phyloP scores from a whole-genome alignment of 176 grass and related monocot species.

The Metroxylon sagu region DNA sequence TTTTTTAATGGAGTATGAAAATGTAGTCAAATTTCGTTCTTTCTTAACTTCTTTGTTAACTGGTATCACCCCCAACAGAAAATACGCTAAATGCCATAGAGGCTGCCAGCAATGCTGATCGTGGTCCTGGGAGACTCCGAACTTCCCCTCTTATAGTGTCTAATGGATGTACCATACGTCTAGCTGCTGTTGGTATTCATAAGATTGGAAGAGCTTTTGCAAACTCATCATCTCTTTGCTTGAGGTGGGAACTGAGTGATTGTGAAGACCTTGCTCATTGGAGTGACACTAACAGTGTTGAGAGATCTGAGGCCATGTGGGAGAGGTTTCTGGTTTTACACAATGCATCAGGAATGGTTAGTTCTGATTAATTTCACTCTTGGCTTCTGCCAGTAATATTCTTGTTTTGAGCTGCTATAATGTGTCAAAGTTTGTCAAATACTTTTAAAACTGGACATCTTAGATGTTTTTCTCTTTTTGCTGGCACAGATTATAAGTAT shows the following conservation, averaged over 20 bases:
- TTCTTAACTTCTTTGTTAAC: conserved; percentile 8
- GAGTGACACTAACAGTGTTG: conserved; percentile 27
- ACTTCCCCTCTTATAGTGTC: conserved; percentile 65
- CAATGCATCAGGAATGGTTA: conserved; percentile 87
- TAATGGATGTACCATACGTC: conserved; percentile 66
- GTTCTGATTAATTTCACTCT: conserved; percentile 10
- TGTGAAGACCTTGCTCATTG: conserved; percentile 73
- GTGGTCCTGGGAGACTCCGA: conserved; percentile 57
- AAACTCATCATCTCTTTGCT: conserved; percentile 85
- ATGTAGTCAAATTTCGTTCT: too few relatives aligned
- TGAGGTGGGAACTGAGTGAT: conserved; percentile 71
- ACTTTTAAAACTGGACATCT: too few relatives aligned
- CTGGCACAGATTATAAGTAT: too few relatives aligned
- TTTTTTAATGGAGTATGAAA: too few relatives aligned
- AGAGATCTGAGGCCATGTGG: conserved; percentile 50
- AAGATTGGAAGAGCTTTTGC: conserved; percentile 56
- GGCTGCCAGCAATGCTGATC: conserved; percentile 52
- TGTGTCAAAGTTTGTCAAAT: too few relatives aligned
- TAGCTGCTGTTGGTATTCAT: conserved; percentile 73
- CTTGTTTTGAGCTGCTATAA: too few relatives aligned
- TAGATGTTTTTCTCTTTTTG: too few relatives aligned
- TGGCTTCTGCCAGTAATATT: too few relatives aligned
- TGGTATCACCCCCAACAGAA: conserved; percentile 36
- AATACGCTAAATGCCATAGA: conserved; percentile 65
- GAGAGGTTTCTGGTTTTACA: conserved; percentile 81